Evolutionary conservation across 208 protist genomes (phyloP), one percentile per base, ranked within the genome.

Genomic region (Wallacemonas sp.): DNA sequence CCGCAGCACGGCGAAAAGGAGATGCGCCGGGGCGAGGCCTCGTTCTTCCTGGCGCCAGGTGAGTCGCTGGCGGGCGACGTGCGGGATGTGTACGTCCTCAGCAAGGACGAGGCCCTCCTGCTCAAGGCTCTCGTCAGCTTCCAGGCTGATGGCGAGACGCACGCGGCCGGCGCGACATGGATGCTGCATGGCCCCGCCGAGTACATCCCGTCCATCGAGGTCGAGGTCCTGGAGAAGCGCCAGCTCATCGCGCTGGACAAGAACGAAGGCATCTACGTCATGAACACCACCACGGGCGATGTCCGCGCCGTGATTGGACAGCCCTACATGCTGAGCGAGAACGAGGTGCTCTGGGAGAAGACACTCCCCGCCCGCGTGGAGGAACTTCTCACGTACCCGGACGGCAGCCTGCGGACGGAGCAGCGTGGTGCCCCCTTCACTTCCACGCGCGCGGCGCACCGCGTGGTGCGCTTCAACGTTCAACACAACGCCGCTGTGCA

Each of bases 191-290:
- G 98, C 26, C 96, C 98, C 18, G 49, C 59, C 33, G 91, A 98
- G 61, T 99, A 97, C 69, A 81, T 97, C 18, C 97, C 98, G 20
- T 65, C 80, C 11, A 76, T 95, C 22, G 61, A 93, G 48, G 95
- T 98, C 54, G 78, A 95, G 45, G 70, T 99, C 3, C 45, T 98
- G 23, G 93, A 98, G 67, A 81, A 72, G 39, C 86, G 97, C 50
- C 57, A 72, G 32, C 69, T 94, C 2, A 98, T 99, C 32, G 80
- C 97, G 41, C 84, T 99, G 16, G 96, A 98, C 71, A 89, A 97
- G 50, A 99, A 99, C 80, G 97, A 99, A 75, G 98, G 97, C 65
- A 91, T 99, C 52, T 99, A 99, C 72, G 92, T 99, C 12, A 89
- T 94, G 74, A 87, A 99, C 78, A 87, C 67, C 2, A 81, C 65